phyloP scores from a whole-genome alignment of 2,329 filamentous ascomycete species.

The Aspergillus sp. region DNA sequence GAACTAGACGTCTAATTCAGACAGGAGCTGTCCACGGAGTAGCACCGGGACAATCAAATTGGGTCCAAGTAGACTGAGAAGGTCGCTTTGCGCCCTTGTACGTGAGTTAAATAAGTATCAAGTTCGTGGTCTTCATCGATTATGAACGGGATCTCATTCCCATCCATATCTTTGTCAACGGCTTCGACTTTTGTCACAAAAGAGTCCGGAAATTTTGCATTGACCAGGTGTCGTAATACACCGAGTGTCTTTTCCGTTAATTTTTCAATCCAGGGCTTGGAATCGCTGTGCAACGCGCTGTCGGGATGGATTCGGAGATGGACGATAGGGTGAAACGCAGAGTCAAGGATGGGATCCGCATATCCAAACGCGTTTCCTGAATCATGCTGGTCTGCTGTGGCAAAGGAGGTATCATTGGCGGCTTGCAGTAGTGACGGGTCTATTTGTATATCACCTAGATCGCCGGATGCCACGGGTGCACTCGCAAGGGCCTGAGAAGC shows the following conservation, averaged over 20 bases:
- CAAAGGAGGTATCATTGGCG: conserved; percentile 47
- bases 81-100: conserved; percentile 54
- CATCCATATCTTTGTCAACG: conserved; percentile 58
- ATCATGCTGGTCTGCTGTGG: conserved; percentile 34
- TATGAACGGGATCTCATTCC: conserved; percentile 60
- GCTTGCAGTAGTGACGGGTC: conserved; percentile 62
- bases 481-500: conserved; percentile 45
- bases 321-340: conserved; percentile 51
- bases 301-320: conserved; percentile 68
- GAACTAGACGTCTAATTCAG: conserved; percentile 10
- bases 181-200: conserved; percentile 63
- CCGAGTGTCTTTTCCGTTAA: conserved; percentile 57
- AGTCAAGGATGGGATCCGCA: conserved; percentile 35
- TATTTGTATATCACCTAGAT: conserved; percentile 58
- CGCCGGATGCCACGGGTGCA: conserved; percentile 35
- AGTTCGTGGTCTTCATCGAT: conserved; percentile 72
- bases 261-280: conserved; percentile 63
- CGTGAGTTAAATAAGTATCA: conserved; percentile 66
- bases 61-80: conserved; percentile 47
- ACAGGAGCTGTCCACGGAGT: neutral
- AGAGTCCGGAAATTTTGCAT: conserved; percentile 59
- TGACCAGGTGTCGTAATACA: conserved; percentile 62
- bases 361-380: conserved; percentile 31
- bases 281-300: conserved; percentile 52
- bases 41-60: conserved; percentile 8